Percentiles rank a stretch among this genome's conserved stretches.
These are phyloP conservation scores for Leptographium lundbergii DNA, from an alignment of 2,329 filamentous ascomycete species.

Conservation along the genomic window DNA sequence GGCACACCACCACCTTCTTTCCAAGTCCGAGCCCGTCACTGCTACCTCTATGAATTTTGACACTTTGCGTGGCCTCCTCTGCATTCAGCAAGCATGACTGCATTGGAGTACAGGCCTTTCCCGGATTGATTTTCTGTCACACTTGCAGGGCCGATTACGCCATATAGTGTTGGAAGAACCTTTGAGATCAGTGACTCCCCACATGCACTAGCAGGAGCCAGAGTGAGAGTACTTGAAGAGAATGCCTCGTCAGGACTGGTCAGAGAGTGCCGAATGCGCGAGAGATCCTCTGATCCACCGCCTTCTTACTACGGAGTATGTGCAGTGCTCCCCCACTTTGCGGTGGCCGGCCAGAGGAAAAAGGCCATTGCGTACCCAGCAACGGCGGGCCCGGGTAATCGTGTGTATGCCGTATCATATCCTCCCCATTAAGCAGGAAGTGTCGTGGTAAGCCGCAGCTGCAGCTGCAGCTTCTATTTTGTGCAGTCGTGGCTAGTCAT, in stretches of 20 bases:
- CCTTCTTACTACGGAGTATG: background rate
- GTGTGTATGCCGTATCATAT: background rate
- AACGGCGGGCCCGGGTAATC: background rate
- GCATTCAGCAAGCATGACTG: background rate
- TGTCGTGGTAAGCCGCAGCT: background rate
- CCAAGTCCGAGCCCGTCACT: background rate
- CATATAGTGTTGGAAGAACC: background rate
- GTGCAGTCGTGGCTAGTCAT: background rate
- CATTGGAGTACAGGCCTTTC: background rate
- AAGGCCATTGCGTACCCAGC: background rate
- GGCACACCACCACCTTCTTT: background rate
- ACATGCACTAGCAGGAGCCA: background rate
- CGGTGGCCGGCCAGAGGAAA: background rate
- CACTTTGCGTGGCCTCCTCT: background rate
- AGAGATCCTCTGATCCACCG: background rate
- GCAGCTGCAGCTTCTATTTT: background rate
- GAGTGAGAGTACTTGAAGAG: background rate
- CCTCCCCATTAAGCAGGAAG: background rate
- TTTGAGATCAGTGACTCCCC: background rate
- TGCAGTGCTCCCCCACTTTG: background rate
- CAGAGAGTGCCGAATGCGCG: background rate
- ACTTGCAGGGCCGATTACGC: background rate
- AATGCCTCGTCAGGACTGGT: background rate
- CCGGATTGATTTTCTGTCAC: background rate
- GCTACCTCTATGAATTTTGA: background rate